Evolutionary conservation across 257 asterid species (phyloP), one percentile per base, ranked within the genome.

Genomic region (Nicotiana tomentosiformis): DNA sequence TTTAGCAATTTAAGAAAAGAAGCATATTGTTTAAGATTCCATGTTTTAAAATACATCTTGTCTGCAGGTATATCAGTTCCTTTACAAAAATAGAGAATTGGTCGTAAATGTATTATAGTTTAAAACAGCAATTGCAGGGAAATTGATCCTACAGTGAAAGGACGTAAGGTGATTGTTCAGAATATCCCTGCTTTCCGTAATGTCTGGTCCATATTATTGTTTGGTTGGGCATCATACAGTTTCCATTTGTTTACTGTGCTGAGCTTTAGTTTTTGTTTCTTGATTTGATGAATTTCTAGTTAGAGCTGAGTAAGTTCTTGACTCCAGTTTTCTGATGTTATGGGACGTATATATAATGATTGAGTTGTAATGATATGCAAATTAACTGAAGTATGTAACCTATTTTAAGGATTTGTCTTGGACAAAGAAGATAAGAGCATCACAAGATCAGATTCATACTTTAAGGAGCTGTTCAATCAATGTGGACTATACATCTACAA

Each of bases 401-500:
- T 66, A 72, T 51, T 60, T 77, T 62, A 58, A 95, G 99, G 98
- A 72, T 94, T 94, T 86, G 97, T 96, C 61, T 88, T 94, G 92
- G 99, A 96, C 88, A 92, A 96, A 77, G 89, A 86, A 86, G 99
- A 96, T 89, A 96, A 90, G 84, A 96, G 98, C 87, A 85, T 96
- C 69, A 96, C 99, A 17, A 90, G 99, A 89, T 96, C 99, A 2
- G 97, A 96, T 86, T 64, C 77, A 69, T 94, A 94, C 89, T 96
- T 94, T 89, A 94, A 89, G 92, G 95, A 93, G 88, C 98, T 96
- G 65, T 92, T 96, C 87, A 81, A 81, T 55, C 89, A 85, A 85
- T 92, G 98, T 84, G 99, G 98, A 67, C 93, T 96, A 65, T 91
- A 91, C 85, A 77, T 96, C 29, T 90, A 89, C 90, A 92, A 87